phyloP scores from a whole-genome alignment of 2,329 filamentous ascomycete species.

The Fusarium scirpi region DNA sequence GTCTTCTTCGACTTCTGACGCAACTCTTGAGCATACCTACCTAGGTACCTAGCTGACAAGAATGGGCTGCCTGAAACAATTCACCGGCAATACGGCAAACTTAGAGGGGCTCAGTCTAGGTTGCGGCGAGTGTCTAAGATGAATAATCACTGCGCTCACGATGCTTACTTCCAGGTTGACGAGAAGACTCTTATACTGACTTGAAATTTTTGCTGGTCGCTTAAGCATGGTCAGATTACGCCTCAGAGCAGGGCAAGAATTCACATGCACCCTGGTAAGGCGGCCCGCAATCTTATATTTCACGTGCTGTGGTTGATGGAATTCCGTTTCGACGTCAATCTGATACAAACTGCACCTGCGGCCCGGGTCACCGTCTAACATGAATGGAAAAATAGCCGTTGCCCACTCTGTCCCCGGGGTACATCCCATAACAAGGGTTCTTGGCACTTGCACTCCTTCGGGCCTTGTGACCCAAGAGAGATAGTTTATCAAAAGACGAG shows the following conservation, averaged over 20 bases:
- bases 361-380: slow-evolving; percentile 21
- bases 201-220: slow-evolving; percentile 9
- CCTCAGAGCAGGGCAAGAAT: slow-evolving; percentile 6
- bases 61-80: slow-evolving; percentile 42
- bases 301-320: slow-evolving; percentile 48
- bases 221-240: slow-evolving; percentile 30
- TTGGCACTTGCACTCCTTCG: not conserved
- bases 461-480: slow-evolving; percentile 3
- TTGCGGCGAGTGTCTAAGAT: slow-evolving; percentile 8
- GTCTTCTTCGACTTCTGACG: slow-evolving; percentile 33
- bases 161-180: slow-evolving; percentile 9
- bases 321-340: slow-evolving; percentile 43
- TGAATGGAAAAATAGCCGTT: slow-evolving; percentile 31
- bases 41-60: slow-evolving; percentile 3
- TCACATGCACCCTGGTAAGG: slow-evolving; percentile 25
- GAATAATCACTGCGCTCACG: slow-evolving; percentile 13
- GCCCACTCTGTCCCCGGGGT: not conserved
- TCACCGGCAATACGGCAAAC: slow-evolving; percentile 19
- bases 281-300: slow-evolving; percentile 42
- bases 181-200: slow-evolving; percentile 4
- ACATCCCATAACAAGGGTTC: not conserved
- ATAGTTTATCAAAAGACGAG: slow-evolving; percentile 25
- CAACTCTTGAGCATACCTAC: slow-evolving; percentile 7
- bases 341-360: slow-evolving; percentile 16
- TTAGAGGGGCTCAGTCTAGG: slow-evolving; percentile 15